Conservation (phyloP, 2,329 filamentous ascomycete genomes). For the Phyllosticta citribraziliensis region DNA sequence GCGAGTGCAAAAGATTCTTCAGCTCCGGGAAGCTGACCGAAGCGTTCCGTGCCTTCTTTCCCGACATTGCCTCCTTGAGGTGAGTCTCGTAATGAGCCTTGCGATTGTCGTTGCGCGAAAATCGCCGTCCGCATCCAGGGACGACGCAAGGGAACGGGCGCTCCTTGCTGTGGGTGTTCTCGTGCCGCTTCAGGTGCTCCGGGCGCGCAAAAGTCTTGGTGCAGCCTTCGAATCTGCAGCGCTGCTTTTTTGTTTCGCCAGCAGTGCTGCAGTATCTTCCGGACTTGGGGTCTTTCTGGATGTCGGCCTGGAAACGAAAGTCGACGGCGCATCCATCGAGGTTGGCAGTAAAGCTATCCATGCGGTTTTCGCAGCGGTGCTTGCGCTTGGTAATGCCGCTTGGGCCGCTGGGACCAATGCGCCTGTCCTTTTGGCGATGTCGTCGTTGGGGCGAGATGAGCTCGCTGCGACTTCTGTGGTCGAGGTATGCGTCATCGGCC, state of each 20-base stretch:
- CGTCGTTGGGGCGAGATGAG: conserved; percentile 12
- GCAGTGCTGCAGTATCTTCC: conserved; percentile 6
- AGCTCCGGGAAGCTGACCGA: conserved; percentile 18
- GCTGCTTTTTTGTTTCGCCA: conserved; percentile 12
- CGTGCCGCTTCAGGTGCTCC: conserved; percentile 24
- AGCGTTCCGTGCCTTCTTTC: conserved; percentile 18
- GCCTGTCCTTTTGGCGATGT: conserved; percentile 3
- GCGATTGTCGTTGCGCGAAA: conserved; percentile 27
- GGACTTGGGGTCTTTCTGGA: conserved; percentile 10
- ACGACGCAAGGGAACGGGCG: conserved; percentile 17
- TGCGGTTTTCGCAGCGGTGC: conserved; percentile 6
- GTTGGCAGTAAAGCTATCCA: conserved; percentile 6
- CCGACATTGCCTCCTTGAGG: conserved; percentile 19
- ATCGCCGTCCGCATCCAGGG: conserved; percentile 18
- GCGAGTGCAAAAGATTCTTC: conserved; percentile 3
- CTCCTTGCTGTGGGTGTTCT: conserved; percentile 17
- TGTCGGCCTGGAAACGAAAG: conserved; percentile 12
- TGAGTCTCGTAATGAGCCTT: conserved; percentile 25
- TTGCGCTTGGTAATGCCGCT: conserved; percentile 4
- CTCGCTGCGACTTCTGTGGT: conserved; percentile 17
- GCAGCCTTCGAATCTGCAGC: conserved; percentile 10
- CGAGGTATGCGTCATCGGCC: conserved; percentile 15
- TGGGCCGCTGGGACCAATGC: conserved; percentile 1
- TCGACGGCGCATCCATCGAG: conserved; percentile 7
- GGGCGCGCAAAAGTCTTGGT: conserved; percentile 17